Percentiles rank a stretch among this genome's conserved stretches.
Evolutionary conservation across 352 stramenopile species (phyloP).

Genomic region (Pythium insidiosum): DNA sequence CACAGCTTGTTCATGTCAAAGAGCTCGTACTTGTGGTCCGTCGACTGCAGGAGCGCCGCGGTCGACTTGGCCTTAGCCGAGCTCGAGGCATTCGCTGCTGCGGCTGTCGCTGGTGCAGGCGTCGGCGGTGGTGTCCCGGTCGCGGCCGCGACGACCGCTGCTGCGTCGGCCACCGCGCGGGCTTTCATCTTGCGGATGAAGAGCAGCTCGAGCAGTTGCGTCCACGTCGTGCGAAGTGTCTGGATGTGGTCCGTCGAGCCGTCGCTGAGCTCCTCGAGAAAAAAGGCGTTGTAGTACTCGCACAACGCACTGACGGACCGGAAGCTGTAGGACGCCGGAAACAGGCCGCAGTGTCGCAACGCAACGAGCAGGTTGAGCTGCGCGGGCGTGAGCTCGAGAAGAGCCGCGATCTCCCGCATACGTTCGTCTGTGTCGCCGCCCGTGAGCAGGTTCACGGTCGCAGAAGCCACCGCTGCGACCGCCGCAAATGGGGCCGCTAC

Average conservation of each 20-base stretch:
- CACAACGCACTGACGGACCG: constrained; percentile 40
- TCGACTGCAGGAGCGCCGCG: constrained; percentile 2
- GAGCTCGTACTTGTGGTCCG: constrained; percentile 28
- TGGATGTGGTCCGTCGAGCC: constrained; percentile 20
- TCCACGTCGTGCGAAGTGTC: constrained; percentile 34
- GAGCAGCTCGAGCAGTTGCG: constrained; percentile 41
- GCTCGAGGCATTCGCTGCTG: too few species aligned
- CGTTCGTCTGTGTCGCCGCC: constrained; percentile 26
- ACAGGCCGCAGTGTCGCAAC: constrained; percentile 35
- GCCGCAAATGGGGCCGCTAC: constrained; percentile 6
- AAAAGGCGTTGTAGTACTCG: constrained; percentile 48
- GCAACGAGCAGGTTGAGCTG: constrained; percentile 67
- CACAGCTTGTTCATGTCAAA: constrained; percentile 60
- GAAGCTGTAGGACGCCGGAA: constrained; percentile 39
- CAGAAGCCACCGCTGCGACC: constrained; percentile 19
- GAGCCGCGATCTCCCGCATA: constrained; percentile 38
- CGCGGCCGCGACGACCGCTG: too few species aligned
- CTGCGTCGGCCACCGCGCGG: background rate
- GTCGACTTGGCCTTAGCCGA: too few species aligned
- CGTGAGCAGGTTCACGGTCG: constrained; percentile 31
- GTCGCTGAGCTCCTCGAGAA: constrained; percentile 28
- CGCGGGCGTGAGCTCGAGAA: constrained; percentile 33
- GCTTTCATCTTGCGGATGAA: constrained; percentile 51
- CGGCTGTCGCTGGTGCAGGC: too few species aligned
- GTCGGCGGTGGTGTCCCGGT: too few species aligned